These are phyloP conservation scores for Termitomyces titanicus DNA, from an alignment of 768 basidiomycete species.

Conservation along the genomic window DNA sequence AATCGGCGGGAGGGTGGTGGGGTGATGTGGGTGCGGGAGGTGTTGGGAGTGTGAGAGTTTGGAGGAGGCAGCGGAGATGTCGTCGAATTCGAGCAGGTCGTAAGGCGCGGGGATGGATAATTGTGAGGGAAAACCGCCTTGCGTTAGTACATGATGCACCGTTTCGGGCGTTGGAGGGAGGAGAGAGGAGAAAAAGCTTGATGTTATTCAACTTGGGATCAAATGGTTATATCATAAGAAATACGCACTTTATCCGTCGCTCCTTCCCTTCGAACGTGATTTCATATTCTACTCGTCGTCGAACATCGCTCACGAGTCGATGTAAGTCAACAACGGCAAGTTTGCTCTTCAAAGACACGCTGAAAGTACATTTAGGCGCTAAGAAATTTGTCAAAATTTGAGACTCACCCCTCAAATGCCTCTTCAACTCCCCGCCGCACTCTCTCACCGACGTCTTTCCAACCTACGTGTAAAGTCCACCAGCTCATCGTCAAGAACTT, in stretches of 20 bases:
- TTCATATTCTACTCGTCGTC: constrained; percentile 73
- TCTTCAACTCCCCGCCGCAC: constrained; percentile 75
- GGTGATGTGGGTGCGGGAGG: constrained; percentile 9
- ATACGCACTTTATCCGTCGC: constrained; percentile 49
- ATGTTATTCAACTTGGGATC: background rate
- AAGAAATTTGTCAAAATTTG: background rate
- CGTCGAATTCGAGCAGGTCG: constrained; percentile 22
- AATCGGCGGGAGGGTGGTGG: constrained; percentile 12
- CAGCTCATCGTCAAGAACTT: constrained; percentile 85
- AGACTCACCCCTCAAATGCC: constrained; percentile 76
- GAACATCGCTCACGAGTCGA: constrained; percentile 65
- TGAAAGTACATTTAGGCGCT: constrained; percentile 22
- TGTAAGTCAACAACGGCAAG: constrained; percentile 69
- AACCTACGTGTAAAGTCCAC: constrained; percentile 92
- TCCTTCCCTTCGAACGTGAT: constrained; percentile 58
- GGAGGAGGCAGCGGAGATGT: constrained; percentile 17
- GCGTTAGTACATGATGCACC: constrained; percentile 62
- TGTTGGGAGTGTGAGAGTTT: constrained; percentile 14
- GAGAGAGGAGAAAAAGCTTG: constrained; percentile 69
- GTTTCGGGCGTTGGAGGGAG: constrained; percentile 73
- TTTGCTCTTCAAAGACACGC: constrained; percentile 81
- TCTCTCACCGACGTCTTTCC: constrained; percentile 77
- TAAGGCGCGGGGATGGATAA: constrained; percentile 24
- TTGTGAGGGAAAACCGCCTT: constrained; percentile 50
- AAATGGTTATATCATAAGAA: constrained; percentile 1